A percentile compares a stretch with the other conserved stretches of the same genome.
phyloP scores from a whole-genome alignment of 2,329 filamentous ascomycete genomes.

The Pseudocercospora ulei region DNA sequence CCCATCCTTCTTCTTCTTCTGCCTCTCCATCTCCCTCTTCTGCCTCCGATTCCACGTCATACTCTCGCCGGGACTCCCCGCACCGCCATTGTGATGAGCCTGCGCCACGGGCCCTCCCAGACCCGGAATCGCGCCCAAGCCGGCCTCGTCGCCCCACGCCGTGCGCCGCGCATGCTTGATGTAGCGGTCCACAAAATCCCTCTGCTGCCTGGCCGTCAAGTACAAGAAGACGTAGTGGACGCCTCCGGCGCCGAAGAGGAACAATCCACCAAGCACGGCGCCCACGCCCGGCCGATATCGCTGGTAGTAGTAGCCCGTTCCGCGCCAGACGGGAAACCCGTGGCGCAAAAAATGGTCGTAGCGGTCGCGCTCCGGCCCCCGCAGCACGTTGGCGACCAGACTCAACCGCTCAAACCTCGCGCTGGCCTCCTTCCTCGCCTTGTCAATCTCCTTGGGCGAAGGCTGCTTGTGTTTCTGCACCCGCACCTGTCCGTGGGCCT shows the following conservation, averaged over 20 bases:
- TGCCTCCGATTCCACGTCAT: constrained; percentile 67
- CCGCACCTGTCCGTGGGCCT: constrained; percentile 44
- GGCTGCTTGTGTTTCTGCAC: constrained; percentile 62
- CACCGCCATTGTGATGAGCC: constrained; percentile 35
- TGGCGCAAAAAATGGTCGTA: constrained; percentile 92
- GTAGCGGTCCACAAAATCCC: constrained; percentile 83
- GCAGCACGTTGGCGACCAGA: constrained; percentile 75
- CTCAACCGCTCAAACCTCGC: constrained; percentile 76
- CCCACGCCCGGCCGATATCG: constrained; percentile 85
- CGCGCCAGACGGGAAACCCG: constrained; percentile 93
- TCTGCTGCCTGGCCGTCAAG: constrained; percentile 80
- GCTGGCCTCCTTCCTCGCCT: constrained; percentile 68
- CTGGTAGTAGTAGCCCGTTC: constrained; percentile 95
- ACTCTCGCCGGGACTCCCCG: constrained; percentile 42
- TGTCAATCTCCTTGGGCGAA: constrained; percentile 60
- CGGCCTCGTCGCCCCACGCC: constrained; percentile 78
- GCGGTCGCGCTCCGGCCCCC: constrained; percentile 67
- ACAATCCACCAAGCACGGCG: constrained; percentile 69
- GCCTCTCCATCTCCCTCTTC: constrained; percentile 79
- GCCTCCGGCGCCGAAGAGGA: constrained; percentile 71
- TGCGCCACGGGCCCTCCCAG: constrained; percentile 42
- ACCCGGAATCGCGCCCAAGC: constrained; percentile 57
- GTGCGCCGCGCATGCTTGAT: constrained; percentile 78
- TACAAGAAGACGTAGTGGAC: constrained; percentile 79
- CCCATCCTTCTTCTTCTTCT: constrained; percentile 57